Evolutionary conservation across 2,329 filamentous ascomycete species (phyloP).

Genomic region (Beauveria pseudobassiana): DNA sequence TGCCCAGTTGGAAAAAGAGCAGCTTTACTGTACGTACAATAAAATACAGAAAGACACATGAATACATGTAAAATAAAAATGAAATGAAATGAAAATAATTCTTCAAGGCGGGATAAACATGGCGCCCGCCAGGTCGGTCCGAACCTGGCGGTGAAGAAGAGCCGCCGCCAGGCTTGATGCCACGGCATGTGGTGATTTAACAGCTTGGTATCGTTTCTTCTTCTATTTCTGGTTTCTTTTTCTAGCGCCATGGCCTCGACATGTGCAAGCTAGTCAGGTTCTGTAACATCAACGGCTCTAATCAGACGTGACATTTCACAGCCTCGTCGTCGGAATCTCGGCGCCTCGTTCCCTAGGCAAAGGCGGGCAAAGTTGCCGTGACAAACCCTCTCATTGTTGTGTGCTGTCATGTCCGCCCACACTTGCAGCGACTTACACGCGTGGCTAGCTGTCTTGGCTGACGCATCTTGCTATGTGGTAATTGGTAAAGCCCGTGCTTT

Average conservation of each 20-base stretch:
- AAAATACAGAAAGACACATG: no score
- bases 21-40: no score
- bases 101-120: background rate
- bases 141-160: background rate
- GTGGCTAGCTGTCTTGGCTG: background rate
- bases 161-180: background rate
- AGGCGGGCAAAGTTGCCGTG: background rate
- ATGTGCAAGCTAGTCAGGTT: background rate
- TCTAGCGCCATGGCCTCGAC: background rate
- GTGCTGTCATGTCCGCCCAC: background rate
- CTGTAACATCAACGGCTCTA: background rate
- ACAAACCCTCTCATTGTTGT: no score
- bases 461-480: background rate
- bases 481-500: background rate
- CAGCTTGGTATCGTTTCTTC: no score
- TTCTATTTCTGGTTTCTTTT: no score
- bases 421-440: background rate
- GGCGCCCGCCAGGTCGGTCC: background rate
- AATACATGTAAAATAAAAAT: background rate
- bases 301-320: background rate
- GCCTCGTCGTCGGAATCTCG: background rate
- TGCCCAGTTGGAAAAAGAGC: no score
- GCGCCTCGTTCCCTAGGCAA: background rate
- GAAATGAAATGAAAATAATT: no score
- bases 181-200: no score